Evolutionary conservation across 176 grass and related monocot species (phyloP).

Genomic region (Stipa capillata): DNA sequence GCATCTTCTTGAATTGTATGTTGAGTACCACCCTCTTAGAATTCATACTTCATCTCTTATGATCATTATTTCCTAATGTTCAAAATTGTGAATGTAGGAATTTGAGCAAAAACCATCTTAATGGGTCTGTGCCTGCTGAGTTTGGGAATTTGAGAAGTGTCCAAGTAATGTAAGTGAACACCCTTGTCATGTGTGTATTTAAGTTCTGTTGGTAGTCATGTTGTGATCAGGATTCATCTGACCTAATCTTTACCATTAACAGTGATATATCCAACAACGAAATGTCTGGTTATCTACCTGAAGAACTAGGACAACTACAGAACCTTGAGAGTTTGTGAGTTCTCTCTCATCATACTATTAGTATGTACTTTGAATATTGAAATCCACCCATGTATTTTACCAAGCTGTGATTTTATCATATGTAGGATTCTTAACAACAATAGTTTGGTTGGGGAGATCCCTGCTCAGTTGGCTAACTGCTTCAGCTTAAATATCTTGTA

Average conservation of each 20-base stretch:
- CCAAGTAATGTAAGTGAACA: constrained; percentile 83
- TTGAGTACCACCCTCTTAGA: neutral
- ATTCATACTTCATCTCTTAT: neutral
- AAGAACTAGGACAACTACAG: constrained; percentile 91
- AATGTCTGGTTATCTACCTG: constrained; percentile 65
- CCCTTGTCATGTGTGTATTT: neutral
- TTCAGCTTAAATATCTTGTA: constrained; percentile 91
- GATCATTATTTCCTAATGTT: constrained; percentile 9
- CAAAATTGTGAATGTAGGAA: constrained; percentile 40
- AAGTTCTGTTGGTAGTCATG: neutral
- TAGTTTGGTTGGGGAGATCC: constrained; percentile 79
- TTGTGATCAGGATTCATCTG: neutral
- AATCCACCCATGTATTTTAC: neutral
- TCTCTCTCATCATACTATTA: constrained; percentile 3
- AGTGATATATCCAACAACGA: constrained; percentile 87
- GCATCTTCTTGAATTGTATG: constrained; percentile 95
- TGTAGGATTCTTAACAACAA: constrained; percentile 96
- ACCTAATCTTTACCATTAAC: constrained; percentile 14
- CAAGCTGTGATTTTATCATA: neutral
- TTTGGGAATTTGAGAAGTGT: constrained; percentile 91
- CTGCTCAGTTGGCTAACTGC: constrained; percentile 75
- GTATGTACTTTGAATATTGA: neutral
- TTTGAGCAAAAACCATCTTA: constrained; percentile 83
- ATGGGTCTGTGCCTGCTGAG: constrained; percentile 67
- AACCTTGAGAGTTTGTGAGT: constrained; percentile 89